Base-by-base conservation (phyloP, 768 basidiomycete species). In the Plicaturopsis crispa region DNA sequence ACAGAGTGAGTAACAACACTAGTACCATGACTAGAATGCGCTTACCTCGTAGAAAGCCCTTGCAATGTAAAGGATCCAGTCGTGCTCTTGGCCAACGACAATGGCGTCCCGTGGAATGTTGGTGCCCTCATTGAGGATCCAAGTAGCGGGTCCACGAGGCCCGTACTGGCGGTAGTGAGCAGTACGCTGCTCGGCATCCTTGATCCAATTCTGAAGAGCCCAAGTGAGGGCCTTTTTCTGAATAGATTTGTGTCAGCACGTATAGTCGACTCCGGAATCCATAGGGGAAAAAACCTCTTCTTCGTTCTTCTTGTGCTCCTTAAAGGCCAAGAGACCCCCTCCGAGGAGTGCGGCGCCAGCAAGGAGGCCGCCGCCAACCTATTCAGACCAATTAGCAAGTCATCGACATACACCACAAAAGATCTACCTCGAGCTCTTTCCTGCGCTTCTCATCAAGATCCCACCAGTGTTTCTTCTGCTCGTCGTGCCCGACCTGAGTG, bases 331-430 rank as follows among this genome's bases (percentile, higher is more conserved):
- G 37, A 61, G 49, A 3, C 78, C 82, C 6, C 55, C 78, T 38
- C 65, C 79, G 13, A 79, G 33, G 17, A 61, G 49, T 13, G 68
- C 76, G n/a, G 61, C 52, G 0, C 78, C 83, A 1, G 65, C 75
- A 24, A 69, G 57, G 20, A 85, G 37, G 17, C 78, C 83, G 14
- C 78, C 84, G 14, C 77, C 84, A 41, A 84, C 49, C 83, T 85
- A 40, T 39, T n/a, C 37, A 36, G 33, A 16, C n/a, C 10, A 36
- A 13, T 31, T 13, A 38, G 26, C 19, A 10, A n/a, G 17, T 16
- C 22, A 13, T 13, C 33, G 31, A 33, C 17, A 4, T n/a, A n/a
- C n/a, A 37, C 19, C 31, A 16, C 23, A 14, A 26, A 40, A 11
- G 2, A 47, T 52, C 30, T 37, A 80, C 80, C 62, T 72, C 72